A percentile compares a stretch with the other conserved stretches of the same genome.
phyloP scores from a whole-genome alignment of 345 rosid species.

The Passiflora organensis region DNA sequence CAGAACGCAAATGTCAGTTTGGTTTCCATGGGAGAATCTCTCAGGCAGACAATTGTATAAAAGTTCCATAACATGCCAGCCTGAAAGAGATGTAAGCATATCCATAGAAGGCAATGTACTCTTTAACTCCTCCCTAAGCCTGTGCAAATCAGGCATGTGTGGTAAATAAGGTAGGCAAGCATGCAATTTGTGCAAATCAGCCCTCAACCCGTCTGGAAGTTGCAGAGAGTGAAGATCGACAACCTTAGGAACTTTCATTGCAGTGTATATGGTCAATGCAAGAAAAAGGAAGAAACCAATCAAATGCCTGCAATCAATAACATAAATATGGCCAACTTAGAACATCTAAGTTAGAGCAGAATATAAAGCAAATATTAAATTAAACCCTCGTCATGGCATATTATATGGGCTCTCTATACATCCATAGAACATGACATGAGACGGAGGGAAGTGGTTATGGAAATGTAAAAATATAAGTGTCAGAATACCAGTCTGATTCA shows the following conservation, averaged over 20 bases:
- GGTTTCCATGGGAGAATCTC: slow-evolving; percentile 63
- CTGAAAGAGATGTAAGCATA: slow-evolving; percentile 34
- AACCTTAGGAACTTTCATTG: slow-evolving; percentile 66
- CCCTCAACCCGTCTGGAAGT: slow-evolving; percentile 60
- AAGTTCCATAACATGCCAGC: slow-evolving; percentile 77
- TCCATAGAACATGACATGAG: no score
- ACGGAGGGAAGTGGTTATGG: no score
- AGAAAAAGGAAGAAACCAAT: slow-evolving; percentile 95
- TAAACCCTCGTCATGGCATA: no score
- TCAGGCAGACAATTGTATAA: slow-evolving; percentile 86
- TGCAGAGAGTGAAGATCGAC: slow-evolving; percentile 76
- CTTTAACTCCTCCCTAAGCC: slow-evolving; percentile 39
- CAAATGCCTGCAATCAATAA: slow-evolving; percentile 67
- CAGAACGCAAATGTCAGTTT: slow-evolving; percentile 78
- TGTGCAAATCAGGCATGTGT: slow-evolving; percentile 49
- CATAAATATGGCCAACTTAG: neutral
- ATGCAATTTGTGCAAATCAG: slow-evolving; percentile 74
- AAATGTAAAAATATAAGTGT: no score
- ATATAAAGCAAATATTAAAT: no score
- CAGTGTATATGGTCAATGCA: slow-evolving; percentile 80
- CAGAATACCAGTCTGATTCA: no score
- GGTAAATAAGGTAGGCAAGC: slow-evolving; percentile 68
- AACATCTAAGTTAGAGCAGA: neutral
- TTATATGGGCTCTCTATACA: no score
- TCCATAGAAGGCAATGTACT: slow-evolving; percentile 35